A percentile compares a stretch with the other conserved stretches of the same genome.
Conservation (phyloP, 2,329 filamentous ascomycete genomes). For the Cercospora janseana region DNA sequence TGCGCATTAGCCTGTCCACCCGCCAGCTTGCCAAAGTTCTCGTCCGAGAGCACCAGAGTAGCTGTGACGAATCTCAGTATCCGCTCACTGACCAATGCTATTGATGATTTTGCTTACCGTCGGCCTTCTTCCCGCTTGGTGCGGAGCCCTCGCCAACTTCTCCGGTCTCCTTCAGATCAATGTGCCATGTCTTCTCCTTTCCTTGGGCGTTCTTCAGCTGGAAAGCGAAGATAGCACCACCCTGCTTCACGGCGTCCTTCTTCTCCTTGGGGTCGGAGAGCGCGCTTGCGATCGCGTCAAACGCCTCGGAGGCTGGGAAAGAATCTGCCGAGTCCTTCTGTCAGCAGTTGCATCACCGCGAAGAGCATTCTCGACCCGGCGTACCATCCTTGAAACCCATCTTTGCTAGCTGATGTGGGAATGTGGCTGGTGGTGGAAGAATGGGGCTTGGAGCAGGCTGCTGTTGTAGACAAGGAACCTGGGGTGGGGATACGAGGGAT, state of each 20-base stretch:
- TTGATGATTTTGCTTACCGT: constrained; percentile 56
- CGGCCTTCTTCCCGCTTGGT: constrained; percentile 71
- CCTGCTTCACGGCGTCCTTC: constrained; percentile 86
- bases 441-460: not conserved
- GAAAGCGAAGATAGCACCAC: constrained; percentile 84
- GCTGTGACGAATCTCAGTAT: constrained; percentile 53
- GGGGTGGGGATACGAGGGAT: not conserved
- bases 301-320: constrained; percentile 87
- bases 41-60: constrained; percentile 78
- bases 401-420: constrained; percentile 5
- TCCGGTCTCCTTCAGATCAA: constrained; percentile 90
- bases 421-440: not conserved
- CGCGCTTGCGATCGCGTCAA: constrained; percentile 78
- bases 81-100: not conserved
- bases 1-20: constrained; percentile 89
- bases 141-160: constrained; percentile 72
- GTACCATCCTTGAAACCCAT: constrained; percentile 74
- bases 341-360: not conserved
- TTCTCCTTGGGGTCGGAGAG: constrained; percentile 69
- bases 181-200: constrained; percentile 83
- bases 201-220: constrained; percentile 83
- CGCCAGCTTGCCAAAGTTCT: constrained; percentile 81
- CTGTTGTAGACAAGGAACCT: not conserved
- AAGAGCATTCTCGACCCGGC: not conserved
- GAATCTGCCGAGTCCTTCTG: constrained; percentile 40